Base-by-base conservation (phyloP, 169 alveolate species). In the Theileria parva region DNA sequence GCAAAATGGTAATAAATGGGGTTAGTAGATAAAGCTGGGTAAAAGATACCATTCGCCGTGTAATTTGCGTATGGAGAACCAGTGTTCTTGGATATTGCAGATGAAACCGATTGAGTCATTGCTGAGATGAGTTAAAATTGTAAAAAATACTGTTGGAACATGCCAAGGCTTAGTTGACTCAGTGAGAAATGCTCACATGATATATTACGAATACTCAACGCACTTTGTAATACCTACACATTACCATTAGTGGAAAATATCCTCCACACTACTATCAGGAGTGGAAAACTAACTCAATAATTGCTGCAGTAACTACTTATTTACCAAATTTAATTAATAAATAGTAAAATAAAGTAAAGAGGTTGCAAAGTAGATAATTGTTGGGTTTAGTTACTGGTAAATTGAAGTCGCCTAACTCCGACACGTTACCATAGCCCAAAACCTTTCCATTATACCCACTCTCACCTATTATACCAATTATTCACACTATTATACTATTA, bases 31-130 rank as follows among this genome's bases (percentile, higher is more conserved):
- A n/a, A n/a, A n/a, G 37, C 37, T 32, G 37, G 37, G 37, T 32
- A 32, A 32, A 32, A 2, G 5, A 44, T 57, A 84, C 63, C 51
- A 51, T 28, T 77, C 86, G 34, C 55, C 17, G 51, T 59, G 37
- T 21, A 84, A 79, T 50, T 68, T 75, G 51, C 90, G 68, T 6
- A 84, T 57, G 21, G 80, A 77, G 34, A 84, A 77, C 90, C 90
- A 84, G 50, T 84, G 90, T 37, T 64, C 44, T 23, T 75, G 67
- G 0, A 64, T 74, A 25, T 84, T 84, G 34, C 87, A 77, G 4
- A 84, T 69, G 28, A 84, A 84, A 8, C 86, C 90, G 9, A 37
- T 32, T 5, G 32, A 44, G 6, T 84, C 65, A 17, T 32, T 57
- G 44, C 86, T 84, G n/a, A 37, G 7, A 19, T 23, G 0, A 19